A percentile compares a stretch with the other conserved stretches of the same genome.
Conservation (phyloP, 2,329 filamentous ascomycete genomes). For the Pyrenophora tritici-repentis region DNA sequence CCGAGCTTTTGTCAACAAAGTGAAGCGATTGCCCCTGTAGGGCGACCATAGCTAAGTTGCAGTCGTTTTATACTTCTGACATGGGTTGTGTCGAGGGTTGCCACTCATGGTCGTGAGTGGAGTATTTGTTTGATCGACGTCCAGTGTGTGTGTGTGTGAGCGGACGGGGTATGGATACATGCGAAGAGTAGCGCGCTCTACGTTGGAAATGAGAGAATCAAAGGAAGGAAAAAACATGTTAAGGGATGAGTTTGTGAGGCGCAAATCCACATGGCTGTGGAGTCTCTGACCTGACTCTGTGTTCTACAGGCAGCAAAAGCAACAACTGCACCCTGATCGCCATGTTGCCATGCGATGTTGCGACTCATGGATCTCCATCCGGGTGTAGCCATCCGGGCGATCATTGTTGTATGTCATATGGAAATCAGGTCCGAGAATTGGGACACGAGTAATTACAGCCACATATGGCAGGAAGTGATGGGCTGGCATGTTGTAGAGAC, state of each 20-base stretch:
- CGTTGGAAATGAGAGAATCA: not conserved
- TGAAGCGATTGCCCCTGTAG: constrained; percentile 2
- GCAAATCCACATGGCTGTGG: not conserved
- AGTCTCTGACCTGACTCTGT: constrained; percentile 1
- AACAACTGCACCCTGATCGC: constrained; percentile 4
- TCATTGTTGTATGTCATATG: constrained; percentile 8
- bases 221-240: not conserved
- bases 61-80: constrained; percentile 1
- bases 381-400: constrained; percentile 11
- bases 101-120: constrained; percentile 2
- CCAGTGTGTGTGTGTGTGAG: not conserved
- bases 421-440: not conserved
- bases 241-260: not conserved
- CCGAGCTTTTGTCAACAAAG: constrained; percentile 5
- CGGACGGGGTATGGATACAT: not conserved
- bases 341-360: constrained; percentile 1
- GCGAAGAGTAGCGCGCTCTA: not conserved
- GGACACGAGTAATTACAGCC: no score
- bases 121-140: constrained; percentile 2
- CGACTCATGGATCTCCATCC: constrained; percentile 13
- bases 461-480: no score
- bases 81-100: constrained; percentile 1
- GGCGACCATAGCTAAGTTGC: not conserved
- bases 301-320: constrained; percentile 2
- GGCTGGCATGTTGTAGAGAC: not conserved